Base-by-base conservation (phyloP, 805 yeast genomes). In the Candida tallmaniae region DNA sequence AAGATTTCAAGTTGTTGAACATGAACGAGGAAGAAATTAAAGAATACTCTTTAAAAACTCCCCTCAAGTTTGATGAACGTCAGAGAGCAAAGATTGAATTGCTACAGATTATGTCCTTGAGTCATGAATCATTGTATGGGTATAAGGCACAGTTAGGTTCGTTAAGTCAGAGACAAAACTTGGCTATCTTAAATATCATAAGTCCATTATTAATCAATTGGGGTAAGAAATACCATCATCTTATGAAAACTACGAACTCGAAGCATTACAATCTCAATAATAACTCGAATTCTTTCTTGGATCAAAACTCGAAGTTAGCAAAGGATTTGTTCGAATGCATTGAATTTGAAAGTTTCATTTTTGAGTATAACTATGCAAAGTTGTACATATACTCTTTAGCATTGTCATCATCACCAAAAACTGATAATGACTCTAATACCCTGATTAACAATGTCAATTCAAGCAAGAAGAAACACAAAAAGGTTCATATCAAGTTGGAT, bases 371-470 rank as follows among this genome's bases (percentile, higher is more conserved):
- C 52, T 89, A 90, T 57, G 80, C 93, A 15, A 83, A 83, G 45
- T 59, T 89, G 22, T 90, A 88, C 54, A 77, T 88, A 19, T 89
- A 78, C 53, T 88, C 96, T 1, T 60, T 88, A 34, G 95, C 96
- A 0, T 62, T 89, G 27, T 70, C 78, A 38, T 65, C 67, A 14
- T 51, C 68, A 5, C 51, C 58, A 2, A 46, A 45, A 25, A 9
- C 26, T 3, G 33, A 34, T 18, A 42, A 46, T 15, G 25, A 34
- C 21, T 47, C 51, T 13, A 31, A 34, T 17, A 31, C 29, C 9
- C 39, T 42, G 20, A 50, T 45, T 19, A 33, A 39, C 4, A 42
- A 46, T 15, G 26, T 35, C 23, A 48, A 51, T 12, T 30, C 35
- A 19, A 31, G 29, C 10, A 41, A 43, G 20, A 51, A 45, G 20